Conservation (phyloP, 495 filamentous ascomycete species). For the Articulospora tetracladia region DNA sequence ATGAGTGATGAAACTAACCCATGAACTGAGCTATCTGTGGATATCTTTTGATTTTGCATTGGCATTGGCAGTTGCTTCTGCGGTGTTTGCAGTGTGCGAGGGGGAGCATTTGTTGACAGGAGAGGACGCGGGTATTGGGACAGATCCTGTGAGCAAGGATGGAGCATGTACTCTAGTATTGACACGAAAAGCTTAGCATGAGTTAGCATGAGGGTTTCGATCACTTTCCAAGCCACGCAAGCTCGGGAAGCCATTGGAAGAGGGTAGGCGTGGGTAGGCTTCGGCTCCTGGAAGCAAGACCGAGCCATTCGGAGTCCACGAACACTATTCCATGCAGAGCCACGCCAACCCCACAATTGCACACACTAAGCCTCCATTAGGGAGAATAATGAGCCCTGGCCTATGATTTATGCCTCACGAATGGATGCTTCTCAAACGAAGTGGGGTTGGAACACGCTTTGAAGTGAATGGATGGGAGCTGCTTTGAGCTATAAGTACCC, state of each 20-base stretch:
- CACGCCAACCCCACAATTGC: neutral
- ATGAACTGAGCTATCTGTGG: no score
- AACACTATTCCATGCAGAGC: neutral
- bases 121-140: no score
- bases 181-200: neutral
- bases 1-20: no score
- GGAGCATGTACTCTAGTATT: neutral
- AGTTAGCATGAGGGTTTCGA: conserved; percentile 6
- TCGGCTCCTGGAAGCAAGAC: neutral
- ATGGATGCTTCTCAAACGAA: neutral
- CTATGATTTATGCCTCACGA: neutral
- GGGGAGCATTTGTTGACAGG: no score
- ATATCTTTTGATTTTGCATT: no score
- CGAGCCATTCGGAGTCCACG: neutral
- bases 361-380: neutral
- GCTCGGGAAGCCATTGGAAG: neutral
- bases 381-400: neutral
- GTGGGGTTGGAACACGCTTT: neutral
- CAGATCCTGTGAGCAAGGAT: neutral
- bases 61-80: no score
- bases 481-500: neutral
- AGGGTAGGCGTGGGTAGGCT: neutral
- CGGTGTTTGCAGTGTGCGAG: no score
- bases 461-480: conserved; percentile 2
- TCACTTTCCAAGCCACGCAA: conserved; percentile 7